Conservation (phyloP, 2,329 filamentous ascomycete genomes). For the Venturia aucupariae region DNA sequence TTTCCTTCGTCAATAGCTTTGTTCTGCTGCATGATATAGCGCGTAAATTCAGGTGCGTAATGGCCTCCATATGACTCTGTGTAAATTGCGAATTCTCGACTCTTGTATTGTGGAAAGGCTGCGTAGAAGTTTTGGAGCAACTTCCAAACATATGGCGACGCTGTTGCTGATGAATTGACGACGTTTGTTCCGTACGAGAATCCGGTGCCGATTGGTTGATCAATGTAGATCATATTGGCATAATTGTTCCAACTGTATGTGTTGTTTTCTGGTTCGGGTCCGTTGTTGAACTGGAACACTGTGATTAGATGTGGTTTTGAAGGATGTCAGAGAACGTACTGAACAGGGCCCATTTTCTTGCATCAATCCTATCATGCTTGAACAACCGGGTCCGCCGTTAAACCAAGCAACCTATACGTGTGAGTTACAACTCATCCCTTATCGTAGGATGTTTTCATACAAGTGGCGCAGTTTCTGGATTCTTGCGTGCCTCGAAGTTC, state of each 20-base stretch:
- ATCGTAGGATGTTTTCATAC: slow-evolving; percentile 13
- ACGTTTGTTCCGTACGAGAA: slow-evolving; percentile 33
- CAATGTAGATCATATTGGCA: slow-evolving; percentile 36
- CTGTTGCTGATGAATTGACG: slow-evolving; percentile 36
- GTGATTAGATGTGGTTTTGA: slow-evolving; percentile 14
- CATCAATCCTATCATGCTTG: slow-evolving; percentile 32
- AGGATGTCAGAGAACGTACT: neutral
- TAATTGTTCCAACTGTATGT: slow-evolving; percentile 35
- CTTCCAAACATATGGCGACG: slow-evolving; percentile 45
- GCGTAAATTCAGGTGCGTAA: slow-evolving; percentile 27
- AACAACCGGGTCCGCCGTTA: slow-evolving; percentile 40
- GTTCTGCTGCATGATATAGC: slow-evolving; percentile 32
- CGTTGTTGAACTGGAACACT: slow-evolving; percentile 33
- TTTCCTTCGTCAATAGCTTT: slow-evolving; percentile 28
- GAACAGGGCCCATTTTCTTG: slow-evolving; percentile 29
- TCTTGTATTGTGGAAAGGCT: slow-evolving; percentile 25
- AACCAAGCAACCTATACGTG: slow-evolving; percentile 30
- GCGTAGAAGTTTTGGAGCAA: slow-evolving; percentile 42
- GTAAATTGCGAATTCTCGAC: slow-evolving; percentile 27
- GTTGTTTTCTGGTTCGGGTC: slow-evolving; percentile 36
- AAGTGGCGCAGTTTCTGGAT: slow-evolving; percentile 35
- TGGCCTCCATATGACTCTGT: slow-evolving; percentile 31
- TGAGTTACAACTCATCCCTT: neutral
- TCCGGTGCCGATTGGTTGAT: slow-evolving; percentile 32
- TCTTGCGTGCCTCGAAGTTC: slow-evolving; percentile 40